Evolutionary conservation across 1,284 basidiomycete species (phyloP).

Genomic region (Microbotryum saponariae): DNA sequence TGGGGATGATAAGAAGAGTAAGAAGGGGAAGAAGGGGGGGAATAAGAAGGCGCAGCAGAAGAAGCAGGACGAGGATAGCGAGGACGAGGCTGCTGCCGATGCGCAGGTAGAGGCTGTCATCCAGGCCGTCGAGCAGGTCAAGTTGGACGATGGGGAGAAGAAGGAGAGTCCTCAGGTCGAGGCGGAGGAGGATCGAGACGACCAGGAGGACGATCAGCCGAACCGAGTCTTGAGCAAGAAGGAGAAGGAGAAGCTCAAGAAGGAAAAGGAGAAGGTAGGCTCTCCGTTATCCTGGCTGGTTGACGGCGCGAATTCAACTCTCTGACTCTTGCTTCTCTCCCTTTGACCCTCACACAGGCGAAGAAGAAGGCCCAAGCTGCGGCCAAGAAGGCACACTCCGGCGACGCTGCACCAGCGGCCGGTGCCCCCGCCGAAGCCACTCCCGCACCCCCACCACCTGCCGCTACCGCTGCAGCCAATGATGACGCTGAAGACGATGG

Average conservation of each 20-base stretch:
- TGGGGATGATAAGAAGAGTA: slow-evolving; percentile 54
- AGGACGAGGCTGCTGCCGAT: slow-evolving; percentile 25
- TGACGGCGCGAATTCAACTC: not conserved
- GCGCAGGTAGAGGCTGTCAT: too few relatives aligned
- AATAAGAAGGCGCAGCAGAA: slow-evolving; percentile 37
- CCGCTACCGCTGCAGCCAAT: slow-evolving; percentile 40
- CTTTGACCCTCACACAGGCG: slow-evolving; percentile 50
- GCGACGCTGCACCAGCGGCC: slow-evolving; percentile 33
- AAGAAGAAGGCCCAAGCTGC: slow-evolving; percentile 92
- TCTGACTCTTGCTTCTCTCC: slow-evolving; percentile 4
- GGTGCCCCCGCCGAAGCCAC: slow-evolving; percentile 29
- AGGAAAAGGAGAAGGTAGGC: slow-evolving; percentile 79
- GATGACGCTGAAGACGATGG: slow-evolving; percentile 53
- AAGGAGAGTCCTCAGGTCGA: slow-evolving; percentile 24
- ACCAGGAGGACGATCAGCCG: slow-evolving; percentile 46
- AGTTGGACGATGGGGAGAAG: slow-evolving; percentile 8
- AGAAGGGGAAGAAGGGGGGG: slow-evolving; percentile 49
- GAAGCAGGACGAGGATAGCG: not conserved
- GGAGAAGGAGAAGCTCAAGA: slow-evolving; percentile 89
- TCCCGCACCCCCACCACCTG: slow-evolving; percentile 35
- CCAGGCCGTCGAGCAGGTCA: slow-evolving; percentile 5
- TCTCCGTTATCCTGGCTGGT: not conserved
- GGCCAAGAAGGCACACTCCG: slow-evolving; percentile 60
- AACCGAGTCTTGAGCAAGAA: slow-evolving; percentile 71
- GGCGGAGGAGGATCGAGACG: slow-evolving; percentile 43